These are phyloP conservation scores for Marasmius sp. DNA, from an alignment of 1,284 basidiomycete genomes.

Conservation along the genomic window DNA sequence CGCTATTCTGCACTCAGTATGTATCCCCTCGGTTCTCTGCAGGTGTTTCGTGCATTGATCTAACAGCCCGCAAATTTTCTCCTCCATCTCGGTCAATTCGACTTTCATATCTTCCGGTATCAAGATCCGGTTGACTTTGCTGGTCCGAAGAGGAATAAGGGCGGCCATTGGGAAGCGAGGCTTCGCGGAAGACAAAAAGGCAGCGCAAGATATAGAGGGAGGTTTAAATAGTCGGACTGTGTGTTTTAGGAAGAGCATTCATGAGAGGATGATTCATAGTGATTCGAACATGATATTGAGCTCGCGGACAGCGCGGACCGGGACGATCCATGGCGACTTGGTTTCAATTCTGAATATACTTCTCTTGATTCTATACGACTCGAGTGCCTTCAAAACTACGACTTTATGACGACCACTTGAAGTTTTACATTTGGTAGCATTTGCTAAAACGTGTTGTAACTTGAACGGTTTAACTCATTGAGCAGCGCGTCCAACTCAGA, in stretches of 20 bases:
- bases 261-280: background rate
- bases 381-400: no score
- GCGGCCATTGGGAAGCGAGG: background rate
- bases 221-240: background rate
- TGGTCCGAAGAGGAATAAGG: background rate
- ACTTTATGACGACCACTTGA: no score
- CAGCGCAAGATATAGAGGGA: background rate
- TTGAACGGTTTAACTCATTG: no score
- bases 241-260: background rate
- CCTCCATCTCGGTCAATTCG: constrained; percentile 56
- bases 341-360: no score
- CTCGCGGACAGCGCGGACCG: no score
- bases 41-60: constrained; percentile 65
- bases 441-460: no score
- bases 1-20: constrained; percentile 81
- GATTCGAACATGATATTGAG: no score
- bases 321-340: no score
- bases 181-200: background rate
- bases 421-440: no score
- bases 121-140: constrained; percentile 13
- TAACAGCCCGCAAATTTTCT: constrained; percentile 61
- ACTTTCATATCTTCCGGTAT: constrained; percentile 35
- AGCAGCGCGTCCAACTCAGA: background rate
- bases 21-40: constrained; percentile 47
- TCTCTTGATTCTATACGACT: no score